A percentile compares a stretch with the other conserved stretches of the same genome.
These are phyloP conservation scores for Amanita fuliginea DNA, from an alignment of 768 basidiomycete species.

Conservation along the genomic window DNA sequence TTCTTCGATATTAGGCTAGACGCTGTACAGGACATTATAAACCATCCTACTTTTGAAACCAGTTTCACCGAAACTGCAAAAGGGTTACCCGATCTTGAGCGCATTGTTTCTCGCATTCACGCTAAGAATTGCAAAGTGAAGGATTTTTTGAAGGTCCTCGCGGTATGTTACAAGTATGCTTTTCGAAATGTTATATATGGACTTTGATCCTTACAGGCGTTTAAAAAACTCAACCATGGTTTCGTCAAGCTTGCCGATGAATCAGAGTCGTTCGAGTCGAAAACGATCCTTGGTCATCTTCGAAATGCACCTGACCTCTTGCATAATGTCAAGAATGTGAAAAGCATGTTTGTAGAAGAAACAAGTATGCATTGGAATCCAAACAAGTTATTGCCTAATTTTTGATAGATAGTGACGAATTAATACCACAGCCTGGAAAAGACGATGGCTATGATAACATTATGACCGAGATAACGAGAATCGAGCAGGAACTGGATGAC, in stretches of 20 bases:
- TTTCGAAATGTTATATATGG: neutral
- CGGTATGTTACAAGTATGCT: conserved; percentile 27
- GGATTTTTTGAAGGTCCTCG: conserved; percentile 80
- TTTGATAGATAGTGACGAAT: conserved; percentile 46
- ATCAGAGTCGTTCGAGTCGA: conserved; percentile 67
- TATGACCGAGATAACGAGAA: conserved; percentile 50
- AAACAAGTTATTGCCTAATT: neutral
- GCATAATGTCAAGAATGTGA: conserved; percentile 61
- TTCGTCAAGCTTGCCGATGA: conserved; percentile 50
- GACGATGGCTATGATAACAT: conserved; percentile 79
- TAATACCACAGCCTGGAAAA: conserved; percentile 77
- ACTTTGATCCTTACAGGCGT: conserved; percentile 37
- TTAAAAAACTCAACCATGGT: conserved; percentile 61
- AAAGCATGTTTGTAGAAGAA: conserved; percentile 55
- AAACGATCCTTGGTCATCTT: conserved; percentile 64
- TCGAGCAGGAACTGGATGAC: conserved; percentile 66
- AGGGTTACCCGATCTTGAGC: conserved; percentile 84
- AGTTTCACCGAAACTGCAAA: conserved; percentile 70
- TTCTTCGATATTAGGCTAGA: conserved; percentile 52
- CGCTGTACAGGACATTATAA: conserved; percentile 86
- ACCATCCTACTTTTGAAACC: conserved; percentile 64
- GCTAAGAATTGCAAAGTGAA: conserved; percentile 81
- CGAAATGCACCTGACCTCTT: conserved; percentile 73
- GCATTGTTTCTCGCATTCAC: conserved; percentile 90
- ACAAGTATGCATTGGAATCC: conserved; percentile 19